Base-by-base conservation (phyloP, 2,329 filamentous ascomycete species). In the Fusarium temperatum region DNA sequence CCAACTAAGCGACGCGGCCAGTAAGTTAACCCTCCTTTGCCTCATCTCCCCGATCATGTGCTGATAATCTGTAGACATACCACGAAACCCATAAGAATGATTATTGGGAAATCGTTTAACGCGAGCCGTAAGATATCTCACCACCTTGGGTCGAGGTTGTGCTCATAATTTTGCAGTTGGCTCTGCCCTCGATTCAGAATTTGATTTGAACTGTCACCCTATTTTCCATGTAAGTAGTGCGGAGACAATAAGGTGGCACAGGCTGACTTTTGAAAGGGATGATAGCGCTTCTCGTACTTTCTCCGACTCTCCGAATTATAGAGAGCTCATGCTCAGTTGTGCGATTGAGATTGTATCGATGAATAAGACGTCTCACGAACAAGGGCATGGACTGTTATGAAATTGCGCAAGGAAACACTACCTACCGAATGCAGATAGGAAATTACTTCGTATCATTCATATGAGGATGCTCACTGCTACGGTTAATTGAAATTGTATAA, bases 1-100 rank as follows among this genome's bases (percentile, higher is more conserved):
- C 86, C 36, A 80, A 81, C 63, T 84, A 78, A 63, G 28, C 53
- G 35, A 41, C 32, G 28, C 35, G 42, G 55, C 63, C 54, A 38
- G 68, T 71, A 57, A 69, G 77, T 71, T 45, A 14, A n/a, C 41
- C 36, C 30, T 13, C 30, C 24, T 45, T 30, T 17, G 32, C 22
- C 42, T 20, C 4, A 18, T 22, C 8, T 10, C 5, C 45, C n/a
- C 14, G 32, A 30, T n/a, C 22, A 30, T 38, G 26, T 22, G 30
- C 70, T 78, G 39, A 78, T 26, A 18, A 42, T 24, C 14, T 42
- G 5, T 32, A 78, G 70, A 57, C 42, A 13, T 62, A 67, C 61
- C 55, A 53, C 48, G 41, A 51, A 42, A 45, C 35, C 20, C 50
- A 28, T 11, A 58, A 75, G 55, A 63, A 59, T 30, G 24, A 36